Evolutionary conservation across 139 green algal genomes (phyloP), one percentile per base, ranked within the genome.

Genomic region (Chlorella ohadii): DNA sequence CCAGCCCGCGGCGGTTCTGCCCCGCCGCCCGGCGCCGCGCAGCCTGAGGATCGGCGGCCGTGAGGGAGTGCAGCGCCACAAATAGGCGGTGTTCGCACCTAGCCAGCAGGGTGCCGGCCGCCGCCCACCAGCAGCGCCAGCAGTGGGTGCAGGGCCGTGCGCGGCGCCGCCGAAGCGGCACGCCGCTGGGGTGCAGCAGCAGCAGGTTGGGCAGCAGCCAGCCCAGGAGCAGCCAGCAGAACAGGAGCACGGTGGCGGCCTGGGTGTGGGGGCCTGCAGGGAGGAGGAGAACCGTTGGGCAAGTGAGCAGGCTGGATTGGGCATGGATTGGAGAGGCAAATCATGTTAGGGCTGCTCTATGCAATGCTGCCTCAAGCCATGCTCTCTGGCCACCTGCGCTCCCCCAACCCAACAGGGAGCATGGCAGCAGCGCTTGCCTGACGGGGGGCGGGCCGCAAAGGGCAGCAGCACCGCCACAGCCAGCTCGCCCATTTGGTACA

Each of bases 171-270:
- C 66, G 4, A 3, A 28, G 31, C 33, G 66, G 20, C 38, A 44
- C 70, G 11, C 70, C 39, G 25, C 38, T 27, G 11, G 70, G 70
- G 34, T 57, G 70, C 70, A 76, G 38, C 70, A 76, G 70, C 38
- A 76, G 70, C 70, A 76, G 70, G 19, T 38, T 76, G 70, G 70
- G 70, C 70, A 76, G 70, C 70, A 76, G 70, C 70, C 70, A 76
- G 25, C 70, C 70, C 38, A 76, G 22, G 1, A 76, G 20, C 23
- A 76, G 70, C 70, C 70, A 76, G 31, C 38, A 31, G 39, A 57
- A 76, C 2, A 76, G 70, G 6, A 76, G 38, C 23, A 76, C 38
- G 38, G 70, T 27, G 23, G 70, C 70, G 23, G 70, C 70, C 70
- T 76, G 70, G 38, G 70, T 76, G 70, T 44, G 70, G 38, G 70